Conservation (phyloP, 768 basidiomycete genomes). For the Leucocoprinus leucothites region DNA sequence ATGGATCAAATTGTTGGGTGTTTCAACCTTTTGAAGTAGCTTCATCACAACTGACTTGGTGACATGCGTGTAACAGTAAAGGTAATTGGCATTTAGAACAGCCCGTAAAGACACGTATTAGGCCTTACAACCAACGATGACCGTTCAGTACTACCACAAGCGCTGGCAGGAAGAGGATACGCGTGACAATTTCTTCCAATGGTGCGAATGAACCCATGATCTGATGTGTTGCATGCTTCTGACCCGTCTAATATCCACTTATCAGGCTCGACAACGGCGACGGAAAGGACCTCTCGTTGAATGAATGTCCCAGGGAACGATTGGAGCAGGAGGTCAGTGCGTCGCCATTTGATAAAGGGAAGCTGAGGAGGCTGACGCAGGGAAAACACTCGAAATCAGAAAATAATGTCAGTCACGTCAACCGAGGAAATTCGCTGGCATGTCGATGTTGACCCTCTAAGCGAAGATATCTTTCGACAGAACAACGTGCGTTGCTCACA, state of each 20-base stretch:
- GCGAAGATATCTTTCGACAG: constrained; percentile 51
- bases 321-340: constrained; percentile 54
- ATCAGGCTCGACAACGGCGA: constrained; percentile 59
- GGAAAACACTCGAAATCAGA: constrained; percentile 22
- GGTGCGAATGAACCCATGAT: constrained; percentile 27
- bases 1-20: constrained; percentile 57
- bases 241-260: neutral
- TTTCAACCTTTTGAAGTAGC: neutral
- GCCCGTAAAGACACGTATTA: neutral
- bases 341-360: neutral
- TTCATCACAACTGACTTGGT: neutral
- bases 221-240: neutral
- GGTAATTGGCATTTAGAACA: constrained; percentile 21
- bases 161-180: constrained; percentile 60
- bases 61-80: constrained; percentile 32
- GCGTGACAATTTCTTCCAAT: constrained; percentile 63
- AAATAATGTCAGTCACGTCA: constrained; percentile 35
- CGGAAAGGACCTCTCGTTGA: constrained; percentile 52
- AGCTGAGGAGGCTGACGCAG: neutral
- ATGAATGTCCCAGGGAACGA: constrained; percentile 56
- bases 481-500: constrained; percentile 41
- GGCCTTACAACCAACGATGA: neutral
- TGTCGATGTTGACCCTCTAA: neutral
- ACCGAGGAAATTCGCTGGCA: neutral
- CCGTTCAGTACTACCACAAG: constrained; percentile 51